phyloP scores from a whole-genome alignment of 1,284 basidiomycete species.

The Cutaneotrichosporon curvatum region DNA sequence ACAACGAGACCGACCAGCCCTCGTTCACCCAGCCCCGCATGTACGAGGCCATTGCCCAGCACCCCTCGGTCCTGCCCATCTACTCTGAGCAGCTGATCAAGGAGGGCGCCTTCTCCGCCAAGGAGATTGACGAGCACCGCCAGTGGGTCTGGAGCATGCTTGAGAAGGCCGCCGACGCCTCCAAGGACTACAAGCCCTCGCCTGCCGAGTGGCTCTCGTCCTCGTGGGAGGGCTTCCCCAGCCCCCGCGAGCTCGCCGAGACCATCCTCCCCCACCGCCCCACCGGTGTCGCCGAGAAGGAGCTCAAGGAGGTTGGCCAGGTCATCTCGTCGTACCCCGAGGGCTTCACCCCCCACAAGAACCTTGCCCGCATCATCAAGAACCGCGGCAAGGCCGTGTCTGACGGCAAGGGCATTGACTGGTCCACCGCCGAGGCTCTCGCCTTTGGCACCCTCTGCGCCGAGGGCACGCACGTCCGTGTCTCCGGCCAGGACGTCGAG shows the following conservation, averaged over 20 bases:
- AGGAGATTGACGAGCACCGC: constrained; percentile 97
- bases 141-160: constrained; percentile 99
- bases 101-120: constrained; percentile 88
- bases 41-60: constrained; percentile 95
- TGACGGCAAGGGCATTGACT: constrained; percentile 89
- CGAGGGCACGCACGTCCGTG: constrained; percentile 88
- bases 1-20: constrained; percentile 99
- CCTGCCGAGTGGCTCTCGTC: constrained; percentile 95
- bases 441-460: constrained; percentile 89
- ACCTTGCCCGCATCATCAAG: constrained; percentile 85
- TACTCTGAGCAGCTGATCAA: constrained; percentile 87
- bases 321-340: constrained; percentile 77
- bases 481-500: constrained; percentile 98
- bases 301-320: constrained; percentile 79
- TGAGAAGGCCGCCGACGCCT: constrained; percentile 80
- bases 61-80: constrained; percentile 83
- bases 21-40: constrained; percentile 98
- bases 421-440: constrained; percentile 98
- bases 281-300: constrained; percentile 72
- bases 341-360: constrained; percentile 82
- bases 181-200: constrained; percentile 91
- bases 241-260: constrained; percentile 90
- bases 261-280: constrained; percentile 79
- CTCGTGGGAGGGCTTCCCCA: constrained; percentile 98
- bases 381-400: constrained; percentile 83